Percentiles rank a stretch among this genome's conserved stretches.
phyloP scores from a whole-genome alignment of 2,329 filamentous ascomycete genomes.

The Trichophaea hybrida region DNA sequence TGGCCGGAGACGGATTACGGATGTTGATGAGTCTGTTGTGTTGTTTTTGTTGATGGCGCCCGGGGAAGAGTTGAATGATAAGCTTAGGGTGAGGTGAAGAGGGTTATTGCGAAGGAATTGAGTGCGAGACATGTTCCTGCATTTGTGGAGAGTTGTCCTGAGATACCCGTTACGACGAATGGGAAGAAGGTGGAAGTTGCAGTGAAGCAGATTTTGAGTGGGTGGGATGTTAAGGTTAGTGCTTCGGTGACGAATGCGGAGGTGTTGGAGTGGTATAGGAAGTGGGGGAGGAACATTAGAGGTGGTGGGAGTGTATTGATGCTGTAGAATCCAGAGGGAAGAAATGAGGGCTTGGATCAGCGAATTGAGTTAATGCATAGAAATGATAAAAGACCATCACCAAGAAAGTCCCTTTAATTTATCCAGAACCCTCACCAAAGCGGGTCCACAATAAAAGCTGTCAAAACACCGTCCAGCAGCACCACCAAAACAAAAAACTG shows the following conservation, averaged over 20 bases:
- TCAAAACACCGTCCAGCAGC: too few species aligned
- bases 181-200: constrained; percentile 96
- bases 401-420: too few species aligned
- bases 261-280: constrained; percentile 74
- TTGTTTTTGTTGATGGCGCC: constrained; percentile 65
- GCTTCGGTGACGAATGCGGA: constrained; percentile 87
- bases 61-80: constrained; percentile 44
- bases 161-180: constrained; percentile 83
- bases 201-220: constrained; percentile 90
- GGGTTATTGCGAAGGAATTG: constrained; percentile 57
- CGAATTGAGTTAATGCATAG: too few species aligned
- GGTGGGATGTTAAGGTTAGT: constrained; percentile 64
- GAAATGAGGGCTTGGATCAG: too few species aligned
- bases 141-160: constrained; percentile 65
- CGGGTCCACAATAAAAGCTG: too few species aligned
- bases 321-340: too few species aligned
- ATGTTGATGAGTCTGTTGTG: constrained; percentile 73
- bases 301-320: too few species aligned
- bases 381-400: too few species aligned
- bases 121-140: constrained; percentile 82
- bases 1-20: constrained; percentile 54
- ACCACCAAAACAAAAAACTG: too few species aligned
- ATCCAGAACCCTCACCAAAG: too few species aligned
- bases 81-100: constrained; percentile 51
- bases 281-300: constrained; percentile 48